A percentile compares a stretch with the other conserved stretches of the same genome.
Conservation (phyloP, 2,329 filamentous ascomycete species). For the Scedosporium minutisporum region DNA sequence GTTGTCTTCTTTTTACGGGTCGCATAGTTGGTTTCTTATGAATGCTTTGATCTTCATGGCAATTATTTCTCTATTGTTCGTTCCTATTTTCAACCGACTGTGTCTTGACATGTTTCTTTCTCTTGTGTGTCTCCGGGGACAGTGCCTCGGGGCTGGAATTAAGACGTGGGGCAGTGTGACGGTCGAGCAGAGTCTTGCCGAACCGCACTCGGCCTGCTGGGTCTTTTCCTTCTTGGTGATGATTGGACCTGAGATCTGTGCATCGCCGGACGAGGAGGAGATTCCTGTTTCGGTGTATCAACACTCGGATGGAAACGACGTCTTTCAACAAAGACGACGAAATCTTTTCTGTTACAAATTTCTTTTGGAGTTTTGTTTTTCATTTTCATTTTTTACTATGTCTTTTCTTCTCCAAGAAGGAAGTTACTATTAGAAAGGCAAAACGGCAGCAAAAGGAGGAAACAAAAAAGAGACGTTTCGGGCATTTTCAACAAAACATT, state of each 20-base stretch:
- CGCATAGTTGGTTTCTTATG: slow-evolving; percentile 14
- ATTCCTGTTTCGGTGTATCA: background rate
- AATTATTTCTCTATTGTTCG: background rate
- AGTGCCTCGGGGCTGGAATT: too few species aligned
- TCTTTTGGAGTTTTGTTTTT: slow-evolving; percentile 19
- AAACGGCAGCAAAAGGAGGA: slow-evolving; percentile 15
- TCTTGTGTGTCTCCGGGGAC: background rate
- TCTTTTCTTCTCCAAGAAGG: too few species aligned
- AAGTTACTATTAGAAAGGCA: background rate
- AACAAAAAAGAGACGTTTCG: slow-evolving; percentile 22
- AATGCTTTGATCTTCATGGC: slow-evolving; percentile 5
- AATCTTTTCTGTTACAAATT: slow-evolving; percentile 17
- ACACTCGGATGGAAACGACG: slow-evolving; percentile 20
- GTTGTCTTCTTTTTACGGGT: slow-evolving; percentile 13
- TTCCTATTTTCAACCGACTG: background rate
- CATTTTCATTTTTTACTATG: background rate
- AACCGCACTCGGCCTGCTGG: too few species aligned
- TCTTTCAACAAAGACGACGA: slow-evolving; percentile 38
- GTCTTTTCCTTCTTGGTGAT: too few species aligned
- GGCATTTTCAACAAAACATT: slow-evolving; percentile 22
- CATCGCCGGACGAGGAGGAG: background rate
- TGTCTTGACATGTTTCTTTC: background rate
- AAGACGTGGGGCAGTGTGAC: too few species aligned
- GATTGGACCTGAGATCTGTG: too few species aligned
- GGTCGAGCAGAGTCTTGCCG: too few species aligned